A percentile compares a stretch with the other conserved stretches of the same genome.
Conservation (phyloP, 306 rosid genomes). For the Erythrophleum fordii region DNA sequence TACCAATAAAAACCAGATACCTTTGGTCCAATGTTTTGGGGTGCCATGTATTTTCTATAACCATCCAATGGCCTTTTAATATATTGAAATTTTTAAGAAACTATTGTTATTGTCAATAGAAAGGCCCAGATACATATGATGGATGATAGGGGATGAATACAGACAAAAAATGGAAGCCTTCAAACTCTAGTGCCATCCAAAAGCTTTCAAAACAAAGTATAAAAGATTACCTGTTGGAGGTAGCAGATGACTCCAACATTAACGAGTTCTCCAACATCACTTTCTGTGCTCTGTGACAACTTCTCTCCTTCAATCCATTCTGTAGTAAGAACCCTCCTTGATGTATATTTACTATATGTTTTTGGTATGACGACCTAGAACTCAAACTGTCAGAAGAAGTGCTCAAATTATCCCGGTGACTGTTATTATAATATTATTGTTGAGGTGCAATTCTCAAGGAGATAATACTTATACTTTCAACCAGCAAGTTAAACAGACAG, state of each 20-base stretch:
- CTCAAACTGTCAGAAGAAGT: slow-evolving; percentile 40
- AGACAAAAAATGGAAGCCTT: not conserved
- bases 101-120: not conserved
- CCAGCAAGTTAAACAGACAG: slow-evolving; percentile 25
- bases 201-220: slow-evolving; percentile 15
- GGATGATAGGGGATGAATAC: slow-evolving; percentile 26
- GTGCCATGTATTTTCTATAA: slow-evolving; percentile 16
- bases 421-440: slow-evolving; percentile 3
- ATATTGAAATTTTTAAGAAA: not conserved
- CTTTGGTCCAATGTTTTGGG: slow-evolving; percentile 21
- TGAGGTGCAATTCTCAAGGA: not conserved
- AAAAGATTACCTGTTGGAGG: slow-evolving; percentile 78
- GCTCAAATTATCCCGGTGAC: slow-evolving; percentile 32
- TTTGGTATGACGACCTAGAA: slow-evolving; percentile 92
- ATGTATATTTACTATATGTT: slow-evolving; percentile 80
- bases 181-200: not conserved
- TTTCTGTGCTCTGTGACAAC: slow-evolving; percentile 94
- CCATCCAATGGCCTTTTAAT: slow-evolving; percentile 8
- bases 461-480: slow-evolving; percentile 18
- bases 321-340: slow-evolving; percentile 97
- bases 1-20: slow-evolving; percentile 7
- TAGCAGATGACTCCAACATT: slow-evolving; percentile 99
- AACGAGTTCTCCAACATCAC: slow-evolving; percentile 94
- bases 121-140: not conserved
- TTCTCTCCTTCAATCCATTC: slow-evolving; percentile 95